A percentile compares a stretch with the other conserved stretches of the same genome.
phyloP scores from a whole-genome alignment of 164 flowering plant genomes.

The Nelumbo lutea region DNA sequence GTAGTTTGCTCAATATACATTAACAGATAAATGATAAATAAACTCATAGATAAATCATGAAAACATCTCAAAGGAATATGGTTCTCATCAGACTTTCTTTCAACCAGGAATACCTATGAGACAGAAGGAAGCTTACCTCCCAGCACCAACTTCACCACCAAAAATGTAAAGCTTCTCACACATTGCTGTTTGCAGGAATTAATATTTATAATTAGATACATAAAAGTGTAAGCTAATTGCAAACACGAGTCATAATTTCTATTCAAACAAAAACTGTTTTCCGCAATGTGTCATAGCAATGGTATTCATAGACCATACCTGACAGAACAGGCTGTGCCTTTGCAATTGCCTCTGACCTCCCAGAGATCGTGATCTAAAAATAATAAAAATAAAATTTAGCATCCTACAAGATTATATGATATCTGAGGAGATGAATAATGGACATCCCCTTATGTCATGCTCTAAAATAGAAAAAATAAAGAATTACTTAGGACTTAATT shows the following conservation, averaged over 20 bases:
- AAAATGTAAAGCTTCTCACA: conserved; percentile 54
- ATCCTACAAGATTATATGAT: conserved; percentile 2
- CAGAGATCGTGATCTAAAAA: conserved; percentile 63
- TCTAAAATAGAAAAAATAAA: background rate
- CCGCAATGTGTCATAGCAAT: background rate
- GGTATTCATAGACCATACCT: conserved; percentile 31
- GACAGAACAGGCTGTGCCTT: conserved; percentile 68
- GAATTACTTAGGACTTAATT: background rate
- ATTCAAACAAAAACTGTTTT: background rate
- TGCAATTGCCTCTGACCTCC: conserved; percentile 60
- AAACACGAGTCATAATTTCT: background rate
- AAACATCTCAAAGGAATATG: background rate
- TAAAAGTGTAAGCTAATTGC: background rate
- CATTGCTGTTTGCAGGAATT: conserved; percentile 58
- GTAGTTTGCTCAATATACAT: background rate
- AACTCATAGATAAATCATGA: background rate
- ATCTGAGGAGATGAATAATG: background rate
- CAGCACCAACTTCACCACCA: conserved; percentile 75
- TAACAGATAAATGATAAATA: background rate
- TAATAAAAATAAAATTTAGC: conserved; percentile 5
- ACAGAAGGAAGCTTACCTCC: conserved; percentile 53
- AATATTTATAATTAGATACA: conserved; percentile 1
- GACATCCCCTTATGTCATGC: background rate
- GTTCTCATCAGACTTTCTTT: background rate
- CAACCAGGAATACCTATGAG: background rate